These are phyloP conservation scores for Solanum chaucha DNA, from an alignment of 257 asterid genomes.

Conservation along the genomic window DNA sequence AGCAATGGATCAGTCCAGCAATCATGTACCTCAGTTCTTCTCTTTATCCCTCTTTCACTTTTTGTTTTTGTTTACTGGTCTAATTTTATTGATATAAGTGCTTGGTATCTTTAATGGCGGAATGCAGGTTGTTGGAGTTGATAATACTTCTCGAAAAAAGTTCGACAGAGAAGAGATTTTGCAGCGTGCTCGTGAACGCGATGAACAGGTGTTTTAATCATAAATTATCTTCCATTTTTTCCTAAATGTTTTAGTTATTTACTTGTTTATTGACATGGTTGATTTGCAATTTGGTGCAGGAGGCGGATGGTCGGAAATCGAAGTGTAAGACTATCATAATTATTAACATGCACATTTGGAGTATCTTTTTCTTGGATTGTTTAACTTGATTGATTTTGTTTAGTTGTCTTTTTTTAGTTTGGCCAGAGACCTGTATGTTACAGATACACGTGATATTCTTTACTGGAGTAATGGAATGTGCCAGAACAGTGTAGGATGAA, in stretches of 20 bases:
- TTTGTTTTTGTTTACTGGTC: neutral
- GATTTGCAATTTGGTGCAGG: slow-evolving; percentile 4
- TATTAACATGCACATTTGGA: neutral
- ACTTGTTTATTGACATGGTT: neutral
- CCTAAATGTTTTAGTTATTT: neutral
- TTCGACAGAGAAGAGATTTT: slow-evolving; percentile 88
- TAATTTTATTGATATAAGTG: neutral
- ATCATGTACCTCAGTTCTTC: slow-evolving; percentile 29
- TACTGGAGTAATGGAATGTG: neutral
- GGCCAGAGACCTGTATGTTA: neutral
- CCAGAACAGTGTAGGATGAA: neutral
- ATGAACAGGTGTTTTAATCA: slow-evolving; percentile 45
- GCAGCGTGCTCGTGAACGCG: slow-evolving; percentile 93
- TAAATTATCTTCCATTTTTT: neutral
- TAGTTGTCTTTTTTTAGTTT: neutral
- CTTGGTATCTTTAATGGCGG: neutral
- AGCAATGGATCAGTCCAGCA: slow-evolving; percentile 61
- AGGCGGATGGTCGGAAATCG: slow-evolving; percentile 2
- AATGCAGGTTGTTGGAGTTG: slow-evolving; percentile 70
- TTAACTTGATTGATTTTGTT: neutral
- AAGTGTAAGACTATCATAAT: slow-evolving; percentile 1
- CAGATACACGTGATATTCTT: neutral
- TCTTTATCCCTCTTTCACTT: neutral
- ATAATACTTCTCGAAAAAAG: slow-evolving; percentile 83
- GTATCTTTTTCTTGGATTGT: neutral